Conservation (phyloP, 805 yeast genomes). For the Cyberlindnera mississippiensis region DNA sequence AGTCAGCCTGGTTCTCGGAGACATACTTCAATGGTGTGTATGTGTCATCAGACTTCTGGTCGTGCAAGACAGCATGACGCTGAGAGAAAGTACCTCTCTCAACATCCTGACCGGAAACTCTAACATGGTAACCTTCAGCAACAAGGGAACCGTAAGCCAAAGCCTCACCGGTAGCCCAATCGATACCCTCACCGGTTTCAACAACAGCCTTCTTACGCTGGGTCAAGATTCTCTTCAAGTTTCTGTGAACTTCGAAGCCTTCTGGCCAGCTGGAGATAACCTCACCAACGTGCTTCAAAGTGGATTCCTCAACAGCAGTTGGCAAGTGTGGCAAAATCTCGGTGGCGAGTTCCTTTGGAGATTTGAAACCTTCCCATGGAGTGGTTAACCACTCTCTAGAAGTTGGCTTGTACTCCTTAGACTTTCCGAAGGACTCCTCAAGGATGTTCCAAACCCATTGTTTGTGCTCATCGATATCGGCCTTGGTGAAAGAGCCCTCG, state of each 20-base stretch:
- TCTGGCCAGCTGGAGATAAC: constrained; percentile 81
- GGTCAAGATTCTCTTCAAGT: constrained; percentile 89
- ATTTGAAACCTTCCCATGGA: constrained; percentile 98
- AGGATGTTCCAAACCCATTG: constrained; percentile 96
- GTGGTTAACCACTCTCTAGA: constrained; percentile 97
- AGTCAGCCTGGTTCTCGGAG: constrained; percentile 77
- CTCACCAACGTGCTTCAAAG: constrained; percentile 73
- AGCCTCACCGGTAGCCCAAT: constrained; percentile 99
- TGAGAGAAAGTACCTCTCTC: constrained; percentile 99
- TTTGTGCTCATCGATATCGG: constrained; percentile 93
- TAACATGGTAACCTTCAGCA: constrained; percentile 91
- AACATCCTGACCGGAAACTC: constrained; percentile 99
- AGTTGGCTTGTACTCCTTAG: constrained; percentile 87
- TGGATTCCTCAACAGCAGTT: constrained; percentile 75
- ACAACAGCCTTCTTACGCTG: constrained; percentile 83
- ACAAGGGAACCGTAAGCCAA: constrained; percentile 92
- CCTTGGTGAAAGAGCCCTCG: constrained; percentile 86
- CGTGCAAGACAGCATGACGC: constrained; percentile 98
- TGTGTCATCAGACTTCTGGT: constrained; percentile 76
- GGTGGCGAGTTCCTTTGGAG: constrained; percentile 93
- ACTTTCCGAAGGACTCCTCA: constrained; percentile 84
- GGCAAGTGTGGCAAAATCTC: constrained; percentile 95
- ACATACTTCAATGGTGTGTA: constrained; percentile 84
- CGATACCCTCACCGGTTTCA: constrained; percentile 89
- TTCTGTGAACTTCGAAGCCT: constrained; percentile 86